Conservation (phyloP, 306 rosid species). For the Inga leiocalycina region DNA sequence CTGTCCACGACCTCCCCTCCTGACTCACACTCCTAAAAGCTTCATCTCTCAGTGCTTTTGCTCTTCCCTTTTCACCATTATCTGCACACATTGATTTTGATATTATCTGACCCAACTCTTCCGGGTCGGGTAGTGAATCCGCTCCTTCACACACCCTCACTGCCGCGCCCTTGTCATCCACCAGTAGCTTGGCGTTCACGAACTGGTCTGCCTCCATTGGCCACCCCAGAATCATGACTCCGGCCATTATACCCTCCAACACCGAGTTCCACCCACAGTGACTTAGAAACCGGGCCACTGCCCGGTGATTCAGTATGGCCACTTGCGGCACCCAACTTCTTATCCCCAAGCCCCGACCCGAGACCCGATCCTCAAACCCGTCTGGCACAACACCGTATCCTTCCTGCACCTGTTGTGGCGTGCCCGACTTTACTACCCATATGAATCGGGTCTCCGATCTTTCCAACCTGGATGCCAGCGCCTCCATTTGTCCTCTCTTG, state of each 20-base stretch:
- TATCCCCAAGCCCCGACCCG: conserved; percentile 38
- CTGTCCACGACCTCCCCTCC: conserved; percentile 38
- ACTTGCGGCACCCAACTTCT: conserved; percentile 42
- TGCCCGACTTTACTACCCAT: conserved; percentile 53
- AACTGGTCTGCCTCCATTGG: conserved; percentile 71
- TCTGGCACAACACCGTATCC: conserved; percentile 38
- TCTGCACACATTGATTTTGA: conserved; percentile 21
- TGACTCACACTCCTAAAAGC: conserved; percentile 27
- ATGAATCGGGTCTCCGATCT: conserved; percentile 41
- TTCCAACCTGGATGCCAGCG: conserved; percentile 52
- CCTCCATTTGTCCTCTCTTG: conserved; percentile 47
- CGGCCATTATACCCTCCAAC: conserved; percentile 41
- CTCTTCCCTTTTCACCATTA: conserved; percentile 16
- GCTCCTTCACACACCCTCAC: conserved; percentile 47
- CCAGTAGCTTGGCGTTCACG: conserved; percentile 46
- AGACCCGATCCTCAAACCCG: conserved; percentile 53
- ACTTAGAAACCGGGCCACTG: conserved; percentile 2
- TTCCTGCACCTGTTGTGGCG: conserved; percentile 8
- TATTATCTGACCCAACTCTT: conserved; percentile 34
- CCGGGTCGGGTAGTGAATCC: conserved; percentile 42
- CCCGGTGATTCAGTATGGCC: background rate
- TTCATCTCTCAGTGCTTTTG: conserved; percentile 25
- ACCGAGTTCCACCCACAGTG: conserved; percentile 39
- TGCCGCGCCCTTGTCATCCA: conserved; percentile 47
- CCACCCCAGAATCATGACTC: conserved; percentile 55